phyloP scores from a whole-genome alignment of 2,329 filamentous ascomycete genomes.

The Macrophomina tecta region DNA sequence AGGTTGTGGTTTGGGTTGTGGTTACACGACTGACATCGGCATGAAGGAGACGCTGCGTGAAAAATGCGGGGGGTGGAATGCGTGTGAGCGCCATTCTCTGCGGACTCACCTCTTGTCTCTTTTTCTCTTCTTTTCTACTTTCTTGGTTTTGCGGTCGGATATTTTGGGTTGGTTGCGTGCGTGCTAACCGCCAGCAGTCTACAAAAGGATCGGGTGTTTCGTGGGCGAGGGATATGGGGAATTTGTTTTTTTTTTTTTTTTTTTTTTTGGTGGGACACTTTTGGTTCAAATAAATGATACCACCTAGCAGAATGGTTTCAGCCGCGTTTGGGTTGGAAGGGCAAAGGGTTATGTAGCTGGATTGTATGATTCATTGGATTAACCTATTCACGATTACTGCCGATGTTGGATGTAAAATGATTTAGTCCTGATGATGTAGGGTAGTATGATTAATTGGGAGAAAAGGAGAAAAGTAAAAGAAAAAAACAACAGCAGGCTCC shows the following conservation, averaged over 20 bases:
- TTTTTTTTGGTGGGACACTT: too few relatives aligned
- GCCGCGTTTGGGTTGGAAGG: not conserved
- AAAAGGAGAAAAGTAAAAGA: not conserved
- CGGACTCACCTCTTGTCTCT: too few relatives aligned
- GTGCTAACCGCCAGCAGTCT: too few relatives aligned
- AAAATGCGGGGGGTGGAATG: not conserved
- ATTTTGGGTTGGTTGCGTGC: too few relatives aligned
- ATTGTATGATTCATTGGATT: not conserved
- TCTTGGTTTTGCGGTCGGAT: too few relatives aligned
- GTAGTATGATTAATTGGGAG: not conserved
- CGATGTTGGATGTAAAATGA: not conserved
- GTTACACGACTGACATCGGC: not conserved
- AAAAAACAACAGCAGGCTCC: not conserved
- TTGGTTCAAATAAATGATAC: constrained; percentile 1
- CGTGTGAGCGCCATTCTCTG: too few relatives aligned
- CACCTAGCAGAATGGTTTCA: constrained; percentile 1
- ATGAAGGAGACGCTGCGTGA: not conserved
- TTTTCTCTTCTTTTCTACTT: too few relatives aligned
- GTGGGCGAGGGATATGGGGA: not conserved
- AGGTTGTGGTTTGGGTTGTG: not conserved
- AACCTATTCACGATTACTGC: not conserved
- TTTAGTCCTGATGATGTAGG: not conserved
- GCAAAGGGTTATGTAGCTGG: too few relatives aligned
- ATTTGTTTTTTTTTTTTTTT: too few relatives aligned
- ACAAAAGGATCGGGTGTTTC: not conserved